Evolutionary conservation across 441 rosid genomes (phyloP).

Genomic region (Raphanus hybrid): DNA sequence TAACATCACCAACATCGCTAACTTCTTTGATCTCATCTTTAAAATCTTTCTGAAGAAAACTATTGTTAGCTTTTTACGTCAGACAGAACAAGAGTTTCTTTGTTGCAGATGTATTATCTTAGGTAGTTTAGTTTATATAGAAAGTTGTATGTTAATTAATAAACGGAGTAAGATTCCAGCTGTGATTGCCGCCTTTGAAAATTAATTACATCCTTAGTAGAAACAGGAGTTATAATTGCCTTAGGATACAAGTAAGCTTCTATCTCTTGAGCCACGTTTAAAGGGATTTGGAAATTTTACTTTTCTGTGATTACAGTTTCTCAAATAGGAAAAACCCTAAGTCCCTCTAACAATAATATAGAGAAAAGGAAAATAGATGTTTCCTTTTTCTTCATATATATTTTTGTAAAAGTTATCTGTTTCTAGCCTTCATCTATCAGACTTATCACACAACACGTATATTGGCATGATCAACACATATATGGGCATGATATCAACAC

Average conservation of each 20-base stretch:
- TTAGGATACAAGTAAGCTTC: slow-evolving; percentile 15
- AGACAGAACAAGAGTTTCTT: slow-evolving; percentile 1
- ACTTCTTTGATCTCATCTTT: slow-evolving; percentile 36
- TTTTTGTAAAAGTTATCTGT: neutral
- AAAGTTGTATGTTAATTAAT: neutral
- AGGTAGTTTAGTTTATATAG: neutral
- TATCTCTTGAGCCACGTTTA: slow-evolving; percentile 12
- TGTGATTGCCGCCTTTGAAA: slow-evolving; percentile 5
- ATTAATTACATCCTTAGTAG: neutral
- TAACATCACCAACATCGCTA: slow-evolving; percentile 30
- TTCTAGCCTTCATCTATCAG: neutral
- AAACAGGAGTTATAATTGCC: slow-evolving; percentile 14
- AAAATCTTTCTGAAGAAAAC: slow-evolving; percentile 3
- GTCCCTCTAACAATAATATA: neutral
- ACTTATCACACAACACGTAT: neutral
- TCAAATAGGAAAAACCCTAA: neutral
- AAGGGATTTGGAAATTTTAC: neutral
- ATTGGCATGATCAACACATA: neutral
- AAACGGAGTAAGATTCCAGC: neutral
- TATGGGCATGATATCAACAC: neutral
- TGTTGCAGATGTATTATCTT: neutral
- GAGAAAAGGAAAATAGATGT: slow-evolving; percentile 5
- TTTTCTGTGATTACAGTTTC: neutral
- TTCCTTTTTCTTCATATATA: neutral
- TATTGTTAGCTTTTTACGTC: slow-evolving; percentile 19